Conservation (phyloP, 2,329 filamentous ascomycete genomes). For the Calycina marina region DNA sequence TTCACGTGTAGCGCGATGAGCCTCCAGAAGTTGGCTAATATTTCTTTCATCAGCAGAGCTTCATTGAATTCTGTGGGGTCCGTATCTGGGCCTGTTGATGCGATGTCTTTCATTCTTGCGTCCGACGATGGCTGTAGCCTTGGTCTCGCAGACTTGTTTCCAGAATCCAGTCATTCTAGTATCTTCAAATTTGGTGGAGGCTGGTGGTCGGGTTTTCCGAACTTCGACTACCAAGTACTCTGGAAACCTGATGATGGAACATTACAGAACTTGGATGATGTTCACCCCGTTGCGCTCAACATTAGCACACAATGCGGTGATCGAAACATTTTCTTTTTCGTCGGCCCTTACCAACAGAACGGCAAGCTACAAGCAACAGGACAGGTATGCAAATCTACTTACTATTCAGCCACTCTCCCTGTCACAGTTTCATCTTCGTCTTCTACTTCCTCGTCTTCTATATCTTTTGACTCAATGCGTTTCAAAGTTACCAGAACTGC, state of each 20-base stretch:
- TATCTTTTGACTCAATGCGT: conserved; percentile 5
- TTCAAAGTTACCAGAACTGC: conserved; percentile 3
- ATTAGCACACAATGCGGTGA: conserved; percentile 6
- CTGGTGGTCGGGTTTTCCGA: conserved; percentile 5
- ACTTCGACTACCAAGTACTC: conserved; percentile 5
- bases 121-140: conserved; percentile 8
- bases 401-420: conserved; percentile 6
- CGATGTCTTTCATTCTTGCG: conserved; percentile 7
- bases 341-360: conserved; percentile 3
- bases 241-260: conserved; percentile 3
- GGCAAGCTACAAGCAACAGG: conserved; percentile 6
- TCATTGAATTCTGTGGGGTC: background rate
- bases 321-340: conserved; percentile 6
- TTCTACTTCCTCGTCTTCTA: conserved; percentile 1
- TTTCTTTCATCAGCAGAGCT: conserved; percentile 2
- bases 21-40: conserved; percentile 4
- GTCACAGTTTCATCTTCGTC: conserved; percentile 5
- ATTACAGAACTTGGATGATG: background rate
- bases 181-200: conserved; percentile 4
- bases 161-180: background rate
- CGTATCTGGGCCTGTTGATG: background rate
- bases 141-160: conserved; percentile 3
- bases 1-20: conserved; percentile 7
- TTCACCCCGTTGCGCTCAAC: conserved; percentile 3
- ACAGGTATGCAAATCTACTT: conserved; percentile 7